Percentiles rank a stretch among this genome's conserved stretches.
Evolutionary conservation across 768 basidiomycete species (phyloP).

Genomic region (Artomyces pyxidatus): DNA sequence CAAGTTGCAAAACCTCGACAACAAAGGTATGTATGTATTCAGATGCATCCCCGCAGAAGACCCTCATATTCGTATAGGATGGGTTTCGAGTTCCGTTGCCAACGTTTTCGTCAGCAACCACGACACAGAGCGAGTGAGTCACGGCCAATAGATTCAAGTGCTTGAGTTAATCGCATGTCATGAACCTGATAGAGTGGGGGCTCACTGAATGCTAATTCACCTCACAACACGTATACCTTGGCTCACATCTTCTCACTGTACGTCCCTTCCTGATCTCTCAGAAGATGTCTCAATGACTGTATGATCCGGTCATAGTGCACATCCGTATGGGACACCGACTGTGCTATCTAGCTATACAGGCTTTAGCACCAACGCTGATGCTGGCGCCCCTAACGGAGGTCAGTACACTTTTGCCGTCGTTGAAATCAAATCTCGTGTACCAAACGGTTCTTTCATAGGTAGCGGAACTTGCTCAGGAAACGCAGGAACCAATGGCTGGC

Average conservation of each 20-base stretch:
- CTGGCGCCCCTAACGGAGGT: constrained; percentile 56
- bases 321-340: constrained; percentile 59
- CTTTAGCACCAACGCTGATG: constrained; percentile 41
- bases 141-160: too few relatives aligned
- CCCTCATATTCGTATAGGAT: constrained; percentile 31
- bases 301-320: constrained; percentile 26
- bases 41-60: too few relatives aligned
- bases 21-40: constrained; percentile 35
- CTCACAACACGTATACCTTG: constrained; percentile 55
- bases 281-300: not conserved
- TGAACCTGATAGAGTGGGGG: constrained; percentile 45
- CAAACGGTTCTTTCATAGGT: constrained; percentile 25
- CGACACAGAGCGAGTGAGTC: constrained; percentile 51
- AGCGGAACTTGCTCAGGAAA: constrained; percentile 42
- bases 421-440: too few relatives aligned
- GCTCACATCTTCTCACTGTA: constrained; percentile 54
- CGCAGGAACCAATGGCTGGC: constrained; percentile 48
- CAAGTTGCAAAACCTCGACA: constrained; percentile 42
- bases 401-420: not conserved
- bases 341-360: constrained; percentile 49
- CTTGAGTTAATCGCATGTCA: too few relatives aligned
- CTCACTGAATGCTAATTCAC: constrained; percentile 51
- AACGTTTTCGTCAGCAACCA: constrained; percentile 67
- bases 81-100: constrained; percentile 43
- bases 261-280: not conserved